Conservation (phyloP, 2,329 filamentous ascomycete species). For the Aspergillus ibericus region DNA sequence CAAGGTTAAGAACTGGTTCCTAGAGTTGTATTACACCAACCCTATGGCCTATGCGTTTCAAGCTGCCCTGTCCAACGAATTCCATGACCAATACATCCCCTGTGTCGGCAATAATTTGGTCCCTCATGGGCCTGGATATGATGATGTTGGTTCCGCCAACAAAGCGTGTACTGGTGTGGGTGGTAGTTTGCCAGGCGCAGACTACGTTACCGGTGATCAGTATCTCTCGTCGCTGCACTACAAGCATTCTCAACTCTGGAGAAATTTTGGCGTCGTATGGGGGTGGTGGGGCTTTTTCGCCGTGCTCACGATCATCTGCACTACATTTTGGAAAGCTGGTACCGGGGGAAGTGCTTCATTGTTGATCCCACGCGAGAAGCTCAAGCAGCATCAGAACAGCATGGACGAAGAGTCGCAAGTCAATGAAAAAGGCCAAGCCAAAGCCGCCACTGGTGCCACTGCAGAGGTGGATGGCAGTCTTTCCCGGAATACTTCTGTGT, state of each 20-base stretch:
- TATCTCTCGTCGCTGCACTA: constrained; percentile 58
- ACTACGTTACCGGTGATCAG: constrained; percentile 54
- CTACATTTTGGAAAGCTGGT: constrained; percentile 52
- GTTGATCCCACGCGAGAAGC: constrained; percentile 61
- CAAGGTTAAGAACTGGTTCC: constrained; percentile 52
- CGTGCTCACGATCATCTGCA: constrained; percentile 57
- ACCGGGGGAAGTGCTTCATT: constrained; percentile 51
- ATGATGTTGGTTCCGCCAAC: constrained; percentile 17
- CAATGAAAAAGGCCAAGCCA: constrained; percentile 8
- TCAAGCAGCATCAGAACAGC: constrained; percentile 36
- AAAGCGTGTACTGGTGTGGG: constrained; percentile 57
- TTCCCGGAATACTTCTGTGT: constrained; percentile 63
- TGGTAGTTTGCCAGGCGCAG: constrained; percentile 53
- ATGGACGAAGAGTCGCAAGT: constrained; percentile 51
- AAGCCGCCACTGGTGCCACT: constrained; percentile 11
- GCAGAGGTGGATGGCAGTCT: constrained; percentile 41
- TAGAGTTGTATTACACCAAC: constrained; percentile 37
- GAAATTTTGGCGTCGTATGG: constrained; percentile 61
- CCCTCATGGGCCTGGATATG: constrained; percentile 29
- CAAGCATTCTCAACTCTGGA: constrained; percentile 52
- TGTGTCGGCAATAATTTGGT: constrained; percentile 33
- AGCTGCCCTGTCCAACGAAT: constrained; percentile 32
- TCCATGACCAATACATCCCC: constrained; percentile 28
- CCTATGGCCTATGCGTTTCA: constrained; percentile 36
- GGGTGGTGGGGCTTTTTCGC: constrained; percentile 62